Base-by-base conservation (phyloP, 495 filamentous ascomycete genomes). In the Xylaria sp. region DNA sequence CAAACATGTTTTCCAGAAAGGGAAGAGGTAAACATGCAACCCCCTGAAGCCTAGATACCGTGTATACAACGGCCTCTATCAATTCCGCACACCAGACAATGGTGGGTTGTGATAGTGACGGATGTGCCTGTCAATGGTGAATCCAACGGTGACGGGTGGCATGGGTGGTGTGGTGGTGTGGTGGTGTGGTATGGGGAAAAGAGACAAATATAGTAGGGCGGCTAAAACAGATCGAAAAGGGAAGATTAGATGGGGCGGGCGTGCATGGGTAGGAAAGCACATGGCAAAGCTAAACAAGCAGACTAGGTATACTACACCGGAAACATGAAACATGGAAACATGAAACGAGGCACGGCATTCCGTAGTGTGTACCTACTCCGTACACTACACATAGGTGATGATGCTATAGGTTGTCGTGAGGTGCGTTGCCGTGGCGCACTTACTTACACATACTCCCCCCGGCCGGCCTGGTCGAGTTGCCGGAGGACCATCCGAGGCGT, bases 241-340 rank as follows among this genome's bases (percentile, higher is more conserved):
- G 31, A 52, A 33, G 19, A 66, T 17, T 26, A n/a, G 14, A 62
- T 62, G 37, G 37, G 59, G n/a, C n/a, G 1, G 59, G 14, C 2
- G 24, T 46, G 40, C 40, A 46, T 33, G 24, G 11, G 17, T 14
- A 53, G 48, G 31, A 55, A 55, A 55, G 19, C 64, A 55, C 64
- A 67, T 67, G 64, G 64, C 64, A n/a, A 29, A 73, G 72, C 69
- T 76, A 67, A n/a, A n/a, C n/a, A n/a, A n/a, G n/a, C n/a, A n/a
- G n/a, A n/a, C n/a, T n/a, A n/a, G n/a, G n/a, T n/a, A n/a, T n/a
- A n/a, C n/a, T n/a, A n/a, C n/a, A n/a, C n/a, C n/a, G n/a, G 72
- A 77, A 74, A 76, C 72, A 74, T 74, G 76, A 74, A 74, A 77
- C 73, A 64, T 73, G 59, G 73, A 72, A 77, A 77, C 71, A 52